Conservation (phyloP, 345 rosid genomes). For the Bruguiera gymnorhiza region DNA sequence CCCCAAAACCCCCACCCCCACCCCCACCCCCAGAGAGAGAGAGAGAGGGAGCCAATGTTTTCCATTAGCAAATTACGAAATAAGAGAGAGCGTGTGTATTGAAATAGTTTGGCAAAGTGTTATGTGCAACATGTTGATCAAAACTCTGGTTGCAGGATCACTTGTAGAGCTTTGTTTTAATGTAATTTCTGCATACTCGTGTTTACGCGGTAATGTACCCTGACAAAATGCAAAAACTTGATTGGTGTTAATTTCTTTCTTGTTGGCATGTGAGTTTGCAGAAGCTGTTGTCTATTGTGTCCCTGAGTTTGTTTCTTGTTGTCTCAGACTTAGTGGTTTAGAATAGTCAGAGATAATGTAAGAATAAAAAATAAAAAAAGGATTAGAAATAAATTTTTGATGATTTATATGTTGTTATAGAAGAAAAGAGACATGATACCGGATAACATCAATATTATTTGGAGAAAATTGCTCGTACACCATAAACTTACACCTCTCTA, state of each 20-base stretch:
- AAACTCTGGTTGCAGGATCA: slow-evolving; percentile 1
- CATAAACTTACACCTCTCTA: neutral
- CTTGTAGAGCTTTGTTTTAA: neutral
- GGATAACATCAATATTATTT: neutral
- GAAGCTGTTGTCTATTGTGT: neutral
- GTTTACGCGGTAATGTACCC: too few relatives aligned
- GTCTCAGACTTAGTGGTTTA: neutral
- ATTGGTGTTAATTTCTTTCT: neutral
- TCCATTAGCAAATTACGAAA: neutral
- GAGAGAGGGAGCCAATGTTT: neutral
- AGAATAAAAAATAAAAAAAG: too few relatives aligned
- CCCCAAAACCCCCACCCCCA: too few relatives aligned
- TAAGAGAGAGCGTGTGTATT: neutral
- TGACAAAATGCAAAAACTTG: too few relatives aligned
- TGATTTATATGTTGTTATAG: neutral
- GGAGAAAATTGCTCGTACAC: neutral
- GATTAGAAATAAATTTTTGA: neutral
- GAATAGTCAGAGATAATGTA: neutral
- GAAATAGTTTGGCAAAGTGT: too few relatives aligned
- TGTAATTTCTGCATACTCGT: neutral
- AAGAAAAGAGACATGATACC: neutral
- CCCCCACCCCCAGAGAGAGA: too few relatives aligned
- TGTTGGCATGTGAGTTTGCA: neutral
- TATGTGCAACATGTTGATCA: too few relatives aligned
- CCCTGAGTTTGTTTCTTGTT: neutral